Percentiles rank a stretch among this genome's conserved stretches.
phyloP scores from a whole-genome alignment of 495 filamentous ascomycete species.

The Rostrohypoxylon terebratum region DNA sequence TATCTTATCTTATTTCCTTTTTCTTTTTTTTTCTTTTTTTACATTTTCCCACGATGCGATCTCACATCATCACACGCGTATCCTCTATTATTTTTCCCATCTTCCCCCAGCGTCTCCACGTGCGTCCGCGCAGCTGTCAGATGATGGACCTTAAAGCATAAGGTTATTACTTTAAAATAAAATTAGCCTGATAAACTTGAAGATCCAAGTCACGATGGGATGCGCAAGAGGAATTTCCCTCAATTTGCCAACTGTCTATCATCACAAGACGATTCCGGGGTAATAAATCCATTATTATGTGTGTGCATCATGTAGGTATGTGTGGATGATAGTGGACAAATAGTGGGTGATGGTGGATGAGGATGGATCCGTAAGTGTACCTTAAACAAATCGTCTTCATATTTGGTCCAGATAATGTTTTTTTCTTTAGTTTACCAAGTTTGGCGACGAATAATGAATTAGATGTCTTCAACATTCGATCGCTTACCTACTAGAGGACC shows the following conservation, averaged over 20 bases:
- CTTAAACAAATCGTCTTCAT: not conserved
- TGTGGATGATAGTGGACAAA: not conserved
- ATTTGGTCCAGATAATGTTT: conserved; percentile 7
- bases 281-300: conserved; percentile 21
- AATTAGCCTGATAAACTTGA: conserved; percentile 27
- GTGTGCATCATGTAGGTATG: conserved; percentile 1
- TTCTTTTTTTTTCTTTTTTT: conserved; percentile 28
- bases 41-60: conserved; percentile 16
- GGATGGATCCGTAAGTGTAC: not conserved
- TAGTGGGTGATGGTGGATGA: not conserved
- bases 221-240: conserved; percentile 1
- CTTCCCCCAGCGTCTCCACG: conserved; percentile 22
- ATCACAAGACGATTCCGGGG: conserved; percentile 27
- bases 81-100: not conserved
- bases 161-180: conserved; percentile 30
- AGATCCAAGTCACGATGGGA: conserved; percentile 21
- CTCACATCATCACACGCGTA: conserved; percentile 36
- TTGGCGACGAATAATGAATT: conserved; percentile 8
- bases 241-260: conserved; percentile 23
- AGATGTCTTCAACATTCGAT: conserved; percentile 5
- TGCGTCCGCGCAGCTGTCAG: conserved; percentile 32
- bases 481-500: not conserved
- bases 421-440: not conserved
- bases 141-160: conserved; percentile 31
- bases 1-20: conserved; percentile 1